A percentile compares a stretch with the other conserved stretches of the same genome.
Conservation (phyloP, 306 rosid genomes). For the Psophocarpus tetragonolobus region DNA sequence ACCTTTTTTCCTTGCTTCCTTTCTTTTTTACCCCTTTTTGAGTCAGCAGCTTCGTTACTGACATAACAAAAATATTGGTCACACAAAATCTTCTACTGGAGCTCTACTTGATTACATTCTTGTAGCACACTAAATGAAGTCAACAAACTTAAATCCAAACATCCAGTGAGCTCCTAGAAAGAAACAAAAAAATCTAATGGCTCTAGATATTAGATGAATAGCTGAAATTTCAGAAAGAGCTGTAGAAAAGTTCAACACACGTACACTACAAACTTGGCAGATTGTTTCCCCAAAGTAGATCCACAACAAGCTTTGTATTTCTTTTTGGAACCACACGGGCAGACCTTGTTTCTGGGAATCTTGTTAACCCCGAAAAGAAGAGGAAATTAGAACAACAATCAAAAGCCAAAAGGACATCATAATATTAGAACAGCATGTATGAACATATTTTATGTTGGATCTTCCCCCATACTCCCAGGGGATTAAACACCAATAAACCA, state of each 20-base stretch:
- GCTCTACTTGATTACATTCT: conserved; percentile 7
- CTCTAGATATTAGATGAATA: not conserved
- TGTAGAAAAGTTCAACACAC: conserved; percentile 33
- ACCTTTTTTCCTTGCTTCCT: conserved; percentile 60
- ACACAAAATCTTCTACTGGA: conserved; percentile 5
- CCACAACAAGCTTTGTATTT: conserved; percentile 85
- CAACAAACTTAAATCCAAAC: conserved; percentile 20
- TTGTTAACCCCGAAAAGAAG: conserved; percentile 36
- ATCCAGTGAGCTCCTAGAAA: not conserved
- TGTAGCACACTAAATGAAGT: conserved; percentile 7
- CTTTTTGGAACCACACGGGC: conserved; percentile 83
- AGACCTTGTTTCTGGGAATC: conserved; percentile 67
- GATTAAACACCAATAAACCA: not conserved
- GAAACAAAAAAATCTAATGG: not conserved
- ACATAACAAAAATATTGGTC: conserved; percentile 33
- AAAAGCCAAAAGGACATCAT: not conserved
- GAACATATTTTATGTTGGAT: conserved; percentile 19
- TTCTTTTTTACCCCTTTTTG: conserved; percentile 57
- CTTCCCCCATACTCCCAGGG: not conserved
- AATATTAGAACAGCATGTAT: not conserved
- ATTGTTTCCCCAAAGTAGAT: conserved; percentile 50
- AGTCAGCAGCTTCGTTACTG: conserved; percentile 59
- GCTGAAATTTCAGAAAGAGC: conserved; percentile 13
- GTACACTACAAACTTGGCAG: conserved; percentile 56
- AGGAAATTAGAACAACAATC: conserved; percentile 23